Evolutionary conservation across 2,329 filamentous ascomycete species (phyloP), one percentile per base, ranked within the genome.

Genomic region (Trichoderma sp.): DNA sequence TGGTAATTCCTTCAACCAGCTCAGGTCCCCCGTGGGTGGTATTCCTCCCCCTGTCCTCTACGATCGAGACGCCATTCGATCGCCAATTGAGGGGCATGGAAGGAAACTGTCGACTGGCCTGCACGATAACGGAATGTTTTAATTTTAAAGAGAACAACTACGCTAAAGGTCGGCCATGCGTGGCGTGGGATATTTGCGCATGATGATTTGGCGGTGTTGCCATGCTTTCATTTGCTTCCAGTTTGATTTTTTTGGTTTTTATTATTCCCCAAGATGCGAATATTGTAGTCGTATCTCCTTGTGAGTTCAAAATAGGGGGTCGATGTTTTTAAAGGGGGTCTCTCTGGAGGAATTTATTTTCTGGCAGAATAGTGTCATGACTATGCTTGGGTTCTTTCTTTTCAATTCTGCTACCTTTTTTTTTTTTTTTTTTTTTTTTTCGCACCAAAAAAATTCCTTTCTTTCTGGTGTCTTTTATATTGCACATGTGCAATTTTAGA

Each of bases 51-150:
- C 80, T 1, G 73, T 78, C 58, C 77, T 76, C 69, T 82, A 78
- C 67, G 78, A 85, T 69, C 74, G 71, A 9, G 78, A 79, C 10
- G 67, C 73, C 17, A 59, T 79, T 63, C 76, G 78, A 25, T 77
- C 77, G 8, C 77, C 79, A 1, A 70, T 75, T 35, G 77, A 79
- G 39, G 68, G 71, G 7, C 71, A 70, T 57, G 77, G 72, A 72
- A 80, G 81, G 53, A 79, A 80, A 67, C 78, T 81, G 54, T 80
- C 82, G 34, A 87, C 84, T 13, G 86, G 86, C 0, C 75, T 87
- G 39, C 80, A 85, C 71, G 78, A 78, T 64, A 85, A 80, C 74
- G 85, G 87, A 77, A 84, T 88, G 84, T 84, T 88, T 71, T 88
- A 77, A 76, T 17, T 27, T 22, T 42, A n/a, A 42, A 5, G 32